These are phyloP conservation scores for Raddia distichophylla DNA, from an alignment of 176 grass and related monocot genomes.

Conservation along the genomic window DNA sequence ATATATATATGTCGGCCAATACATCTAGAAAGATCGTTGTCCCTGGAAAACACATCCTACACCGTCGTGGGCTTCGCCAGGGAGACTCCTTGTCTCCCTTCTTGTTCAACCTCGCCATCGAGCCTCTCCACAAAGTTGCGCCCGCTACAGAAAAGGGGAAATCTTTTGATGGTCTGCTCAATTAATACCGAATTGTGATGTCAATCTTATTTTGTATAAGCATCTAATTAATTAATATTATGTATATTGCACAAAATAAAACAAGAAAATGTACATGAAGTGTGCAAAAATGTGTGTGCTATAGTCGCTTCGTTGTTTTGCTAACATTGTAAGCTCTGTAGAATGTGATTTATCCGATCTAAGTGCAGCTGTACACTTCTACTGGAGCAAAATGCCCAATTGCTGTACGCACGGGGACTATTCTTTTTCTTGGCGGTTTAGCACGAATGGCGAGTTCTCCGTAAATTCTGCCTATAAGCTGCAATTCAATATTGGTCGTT, in stretches of 20 bases:
- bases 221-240: not conserved
- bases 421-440: too few species aligned
- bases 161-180: constrained; percentile 1
- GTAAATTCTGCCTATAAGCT: too few species aligned
- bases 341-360: constrained; percentile 14
- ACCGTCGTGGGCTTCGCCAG: too few species aligned
- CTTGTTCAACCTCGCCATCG: too few species aligned
- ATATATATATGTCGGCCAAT: not conserved
- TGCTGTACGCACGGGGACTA: too few species aligned
- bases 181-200: not conserved
- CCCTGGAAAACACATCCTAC: too few species aligned
- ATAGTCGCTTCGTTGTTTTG: constrained; percentile 5
- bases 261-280: not conserved
- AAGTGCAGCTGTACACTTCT: constrained; percentile 1
- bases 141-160: not conserved
- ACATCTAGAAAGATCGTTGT: not conserved
- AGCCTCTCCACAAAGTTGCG: too few species aligned
- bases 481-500: too few species aligned
- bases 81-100: too few species aligned
- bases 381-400: constrained; percentile 16
- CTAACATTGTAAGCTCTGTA: constrained; percentile 34
- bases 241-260: not conserved
- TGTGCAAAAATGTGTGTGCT: not conserved
- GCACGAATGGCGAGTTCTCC: too few species aligned
- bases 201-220: not conserved